Percentiles rank a stretch among this genome's conserved stretches.
Evolutionary conservation across 768 basidiomycete genomes (phyloP).

Genomic region (Hemileccinum rubropunctum): DNA sequence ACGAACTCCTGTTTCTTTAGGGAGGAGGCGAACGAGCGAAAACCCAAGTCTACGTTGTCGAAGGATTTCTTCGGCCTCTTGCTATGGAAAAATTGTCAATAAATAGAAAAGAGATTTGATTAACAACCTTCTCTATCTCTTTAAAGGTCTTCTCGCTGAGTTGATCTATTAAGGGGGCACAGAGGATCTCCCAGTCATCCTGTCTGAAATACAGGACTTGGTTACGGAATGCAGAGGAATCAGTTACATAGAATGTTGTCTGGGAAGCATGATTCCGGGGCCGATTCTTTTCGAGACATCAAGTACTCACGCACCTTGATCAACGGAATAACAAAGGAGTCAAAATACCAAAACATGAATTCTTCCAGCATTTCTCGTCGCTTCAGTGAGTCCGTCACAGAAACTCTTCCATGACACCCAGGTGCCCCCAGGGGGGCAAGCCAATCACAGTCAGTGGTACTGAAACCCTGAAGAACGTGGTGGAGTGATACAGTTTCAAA

Average conservation of each 20-base stretch:
- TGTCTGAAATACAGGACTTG: slow-evolving; percentile 89
- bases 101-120: background rate
- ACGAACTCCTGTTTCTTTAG: slow-evolving; percentile 92
- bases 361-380: slow-evolving; percentile 81
- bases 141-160: slow-evolving; percentile 70
- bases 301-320: slow-evolving; percentile 55
- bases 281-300: background rate
- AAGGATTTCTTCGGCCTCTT: slow-evolving; percentile 62
- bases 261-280: slow-evolving; percentile 27
- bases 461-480: slow-evolving; percentile 70
- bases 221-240: slow-evolving; percentile 82
- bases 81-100: slow-evolving; percentile 36
- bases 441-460: slow-evolving; percentile 78
- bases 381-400: slow-evolving; percentile 69
- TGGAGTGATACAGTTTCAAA: slow-evolving; percentile 82
- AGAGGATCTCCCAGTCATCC: slow-evolving; percentile 88
- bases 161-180: slow-evolving; percentile 75
- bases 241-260: slow-evolving; percentile 94
- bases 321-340: slow-evolving; percentile 76
- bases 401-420: slow-evolving; percentile 46
- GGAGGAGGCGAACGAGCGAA: slow-evolving; percentile 84
- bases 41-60: slow-evolving; percentile 75
- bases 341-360: slow-evolving; percentile 93
- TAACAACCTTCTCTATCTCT: slow-evolving; percentile 59
- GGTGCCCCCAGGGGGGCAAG: slow-evolving; percentile 45